Base-by-base conservation (phyloP, 208 protist species). In the Leishmania braziliensis region DNA sequence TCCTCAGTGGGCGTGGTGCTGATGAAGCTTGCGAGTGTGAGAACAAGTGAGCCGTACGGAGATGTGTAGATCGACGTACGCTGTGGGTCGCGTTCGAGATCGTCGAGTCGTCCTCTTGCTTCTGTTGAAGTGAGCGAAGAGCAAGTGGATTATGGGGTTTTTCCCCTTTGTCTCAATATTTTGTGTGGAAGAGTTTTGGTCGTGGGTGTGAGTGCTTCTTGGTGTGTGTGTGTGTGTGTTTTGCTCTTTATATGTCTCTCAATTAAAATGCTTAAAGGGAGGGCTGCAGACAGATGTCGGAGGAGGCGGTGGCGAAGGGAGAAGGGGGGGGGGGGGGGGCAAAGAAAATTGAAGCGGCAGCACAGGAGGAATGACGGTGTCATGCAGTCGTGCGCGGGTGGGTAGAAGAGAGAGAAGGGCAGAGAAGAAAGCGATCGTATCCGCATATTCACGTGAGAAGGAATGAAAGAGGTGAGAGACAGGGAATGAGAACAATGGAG, bases 191-290 rank as follows among this genome's bases (percentile, higher is more conserved):
- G n/a, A 12, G n/a, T 29, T 23, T 6, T 66, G 2, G 18, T 5
- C 1, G 56, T 16, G n/a, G 56, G 56, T 18, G 60, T 2, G n/a
- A 16, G 26, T 18, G 5, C 18, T 0, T 23, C 10, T 20, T 12
- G 3, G n/a, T 39, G n/a, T 65, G 0, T 0, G 60, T 36, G n/a
- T 5, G 60, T 5, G 60, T 39, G 60, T 26, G 12, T 12, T 14
- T 2, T 36, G n/a, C 1, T 65, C n/a, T 36, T 9, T 16, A 23
- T 10, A 16, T 5, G 0, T 65, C 33, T 18, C 10, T 16, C n/a
- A 70, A 50, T n/a, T 51, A 72, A 48, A 72, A 51, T n/a, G 14
- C 68, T 72, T 72, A 72, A 33, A 23, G 51, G 68, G 46, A 46
- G 1, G 10, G 20, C 66, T 29, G 43, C 26, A 50, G 23, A 50